phyloP scores from a whole-genome alignment of 306 rosid species.

The Lagenaria siceraria region DNA sequence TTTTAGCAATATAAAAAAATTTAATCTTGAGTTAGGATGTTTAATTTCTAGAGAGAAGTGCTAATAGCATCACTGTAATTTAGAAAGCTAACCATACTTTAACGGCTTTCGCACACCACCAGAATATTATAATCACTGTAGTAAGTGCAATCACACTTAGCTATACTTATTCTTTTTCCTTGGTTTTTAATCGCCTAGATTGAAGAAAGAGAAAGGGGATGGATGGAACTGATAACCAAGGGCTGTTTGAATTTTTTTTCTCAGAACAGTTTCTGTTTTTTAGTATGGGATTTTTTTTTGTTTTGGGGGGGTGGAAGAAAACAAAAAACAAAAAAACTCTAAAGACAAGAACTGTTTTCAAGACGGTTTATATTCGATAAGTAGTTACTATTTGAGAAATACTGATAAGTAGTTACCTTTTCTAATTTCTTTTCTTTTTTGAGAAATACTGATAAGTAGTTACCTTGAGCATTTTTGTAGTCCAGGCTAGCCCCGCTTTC shows the following conservation, averaged over 20 bases:
- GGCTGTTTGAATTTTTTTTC: background rate
- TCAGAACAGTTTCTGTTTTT: background rate
- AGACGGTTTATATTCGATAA: background rate
- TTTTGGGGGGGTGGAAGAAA: no score
- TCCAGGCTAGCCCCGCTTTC: constrained; percentile 80
- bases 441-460: constrained; percentile 3
- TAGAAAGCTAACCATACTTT: no score
- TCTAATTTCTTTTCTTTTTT: background rate
- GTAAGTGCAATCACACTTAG: background rate
- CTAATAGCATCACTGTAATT: no score
- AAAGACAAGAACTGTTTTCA: background rate
- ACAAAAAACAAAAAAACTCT: background rate
- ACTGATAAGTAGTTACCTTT: constrained; percentile 22
- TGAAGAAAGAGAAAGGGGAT: background rate
- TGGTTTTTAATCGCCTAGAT: background rate
- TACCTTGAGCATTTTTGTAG: constrained; percentile 93
- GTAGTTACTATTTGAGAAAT: background rate
- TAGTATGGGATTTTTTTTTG: background rate
- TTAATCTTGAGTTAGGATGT: background rate
- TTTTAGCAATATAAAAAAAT: background rate
- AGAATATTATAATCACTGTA: no score
- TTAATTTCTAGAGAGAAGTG: no score
- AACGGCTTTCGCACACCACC: no score
- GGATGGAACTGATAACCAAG: background rate
- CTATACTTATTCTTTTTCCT: background rate